Percentiles rank a stretch among this genome's conserved stretches.
These are phyloP conservation scores for Gastrolobium villosum DNA, from an alignment of 306 rosid species.

Conservation along the genomic window DNA sequence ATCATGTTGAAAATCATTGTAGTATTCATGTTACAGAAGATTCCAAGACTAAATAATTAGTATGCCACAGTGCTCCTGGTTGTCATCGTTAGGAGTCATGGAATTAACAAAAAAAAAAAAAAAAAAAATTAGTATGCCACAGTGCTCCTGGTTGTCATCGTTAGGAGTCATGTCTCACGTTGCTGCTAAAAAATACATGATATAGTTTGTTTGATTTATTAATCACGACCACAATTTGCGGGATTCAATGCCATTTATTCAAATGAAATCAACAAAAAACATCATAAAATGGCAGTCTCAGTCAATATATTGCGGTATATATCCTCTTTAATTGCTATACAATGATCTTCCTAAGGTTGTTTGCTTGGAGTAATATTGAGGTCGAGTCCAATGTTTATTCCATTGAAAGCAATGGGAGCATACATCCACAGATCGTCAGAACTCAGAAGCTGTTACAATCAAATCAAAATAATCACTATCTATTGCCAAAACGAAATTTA, in stretches of 20 bases:
- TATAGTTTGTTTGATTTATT: neutral
- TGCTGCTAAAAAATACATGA: neutral
- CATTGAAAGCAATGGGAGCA: constrained; percentile 83
- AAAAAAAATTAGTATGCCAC: neutral
- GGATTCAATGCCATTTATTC: constrained; percentile 8
- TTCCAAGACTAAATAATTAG: neutral
- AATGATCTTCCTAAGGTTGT: neutral
- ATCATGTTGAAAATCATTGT: too few species aligned
- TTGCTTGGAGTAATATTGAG: constrained; percentile 49
- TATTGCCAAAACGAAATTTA: neutral
- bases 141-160: neutral
- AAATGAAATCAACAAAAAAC: constrained; percentile 1
- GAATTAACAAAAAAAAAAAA: too few species aligned
- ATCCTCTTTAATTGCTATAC: neutral
- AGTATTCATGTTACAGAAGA: too few species aligned
- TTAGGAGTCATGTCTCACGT: neutral
- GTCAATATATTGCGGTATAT: neutral
- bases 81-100: neutral
- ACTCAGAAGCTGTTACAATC: constrained; percentile 71
- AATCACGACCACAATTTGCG: neutral
- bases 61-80: neutral
- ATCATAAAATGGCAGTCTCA: neutral
- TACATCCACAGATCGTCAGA: constrained; percentile 94
- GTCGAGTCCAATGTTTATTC: constrained; percentile 70
- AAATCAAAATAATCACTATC: neutral